These are phyloP conservation scores for Auriscalpium vulgare DNA, from an alignment of 768 basidiomycete genomes.

Conservation along the genomic window DNA sequence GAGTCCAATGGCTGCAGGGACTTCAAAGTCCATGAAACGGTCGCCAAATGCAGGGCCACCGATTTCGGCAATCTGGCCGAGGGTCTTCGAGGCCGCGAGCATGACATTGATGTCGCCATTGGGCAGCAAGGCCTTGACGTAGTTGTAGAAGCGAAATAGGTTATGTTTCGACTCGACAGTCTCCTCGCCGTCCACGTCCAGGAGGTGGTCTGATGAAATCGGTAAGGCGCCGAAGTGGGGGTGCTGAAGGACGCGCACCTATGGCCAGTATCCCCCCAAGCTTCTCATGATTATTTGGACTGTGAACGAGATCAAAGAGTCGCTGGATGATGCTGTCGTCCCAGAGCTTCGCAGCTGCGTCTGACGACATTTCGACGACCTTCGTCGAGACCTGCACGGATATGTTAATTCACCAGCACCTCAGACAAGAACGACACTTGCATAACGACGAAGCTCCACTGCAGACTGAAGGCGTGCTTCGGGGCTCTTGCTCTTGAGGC, in stretches of 20 bases:
- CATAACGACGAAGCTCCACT: conserved; percentile 66
- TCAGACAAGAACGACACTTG: conserved; percentile 26
- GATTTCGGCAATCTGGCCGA: conserved; percentile 79
- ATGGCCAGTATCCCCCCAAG: conserved; percentile 86
- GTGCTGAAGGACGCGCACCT: conserved; percentile 37
- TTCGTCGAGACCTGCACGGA: conserved; percentile 55
- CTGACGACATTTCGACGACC: conserved; percentile 74
- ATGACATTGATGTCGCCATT: conserved; percentile 90
- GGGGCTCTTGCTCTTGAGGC: conserved; percentile 53
- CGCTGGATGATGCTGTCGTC: conserved; percentile 75
- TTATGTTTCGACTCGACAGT: conserved; percentile 73
- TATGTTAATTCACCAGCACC: conserved; percentile 3
- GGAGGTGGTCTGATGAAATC: conserved; percentile 51
- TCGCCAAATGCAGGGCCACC: conserved; percentile 82
- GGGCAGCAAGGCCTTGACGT: conserved; percentile 87
- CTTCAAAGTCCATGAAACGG: conserved; percentile 83
- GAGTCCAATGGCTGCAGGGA: conserved; percentile 74
- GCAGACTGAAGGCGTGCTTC: conserved; percentile 66
- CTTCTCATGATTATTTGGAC: conserved; percentile 68
- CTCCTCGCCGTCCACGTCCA: conserved; percentile 73
- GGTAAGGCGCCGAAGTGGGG: conserved; percentile 1
- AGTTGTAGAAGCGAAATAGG: conserved; percentile 84
- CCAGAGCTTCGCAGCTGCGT: conserved; percentile 76
- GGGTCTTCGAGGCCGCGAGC: conserved; percentile 88
- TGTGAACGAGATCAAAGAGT: conserved; percentile 79